Base-by-base conservation (phyloP, 208 protist genomes). In the Trypanosoma mega region DNA sequence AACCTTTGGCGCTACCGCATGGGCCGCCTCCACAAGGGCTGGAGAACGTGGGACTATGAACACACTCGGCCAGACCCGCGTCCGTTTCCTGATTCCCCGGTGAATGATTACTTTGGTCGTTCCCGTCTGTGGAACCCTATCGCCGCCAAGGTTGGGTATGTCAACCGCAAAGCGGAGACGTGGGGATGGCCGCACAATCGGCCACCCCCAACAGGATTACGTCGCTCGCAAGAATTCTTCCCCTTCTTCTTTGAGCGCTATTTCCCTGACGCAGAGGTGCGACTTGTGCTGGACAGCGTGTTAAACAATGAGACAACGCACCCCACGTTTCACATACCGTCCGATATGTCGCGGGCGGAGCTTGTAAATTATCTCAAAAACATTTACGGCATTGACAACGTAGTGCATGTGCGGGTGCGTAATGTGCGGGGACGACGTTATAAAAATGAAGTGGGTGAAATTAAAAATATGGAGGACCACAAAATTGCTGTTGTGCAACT, bases 41-140 rank as follows among this genome's bases (percentile, higher is more conserved):
- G 78, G 78, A 74, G 67, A 30, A 87, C 74, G 52, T 90, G 76
- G 77, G 74, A 87, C 67, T 94, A 94, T 67, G 65, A 81, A 27
- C 82, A 79, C 73, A 79, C 50, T 34, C 50, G 47, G 24, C 74
- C 84, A 31, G 89, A 95, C 61, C 85, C 89, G 3, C 74, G 85
- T n/a, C 89, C 89, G 0, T 85, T 76, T 59, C 89, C 89, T n/a
- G 85, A 95, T 55, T 76, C 82, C 18, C 52, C 85, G 11, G 82
- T 91, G 34, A 95, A 95, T 70, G 88, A 92, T 76, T 92, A 95
- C 74, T 90, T 81, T 64, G 86, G 89, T 47, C 76, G 80, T 47
- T 78, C 72, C 18, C 89, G 87, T 31, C 26, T 93, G 3, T 95
- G 81, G 84, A 93, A 92, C 68, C 82, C 85, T 20, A 92, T 95